Conservation (phyloP, 352 stramenopile genomes). For the Saprolegnia parasitica region DNA sequence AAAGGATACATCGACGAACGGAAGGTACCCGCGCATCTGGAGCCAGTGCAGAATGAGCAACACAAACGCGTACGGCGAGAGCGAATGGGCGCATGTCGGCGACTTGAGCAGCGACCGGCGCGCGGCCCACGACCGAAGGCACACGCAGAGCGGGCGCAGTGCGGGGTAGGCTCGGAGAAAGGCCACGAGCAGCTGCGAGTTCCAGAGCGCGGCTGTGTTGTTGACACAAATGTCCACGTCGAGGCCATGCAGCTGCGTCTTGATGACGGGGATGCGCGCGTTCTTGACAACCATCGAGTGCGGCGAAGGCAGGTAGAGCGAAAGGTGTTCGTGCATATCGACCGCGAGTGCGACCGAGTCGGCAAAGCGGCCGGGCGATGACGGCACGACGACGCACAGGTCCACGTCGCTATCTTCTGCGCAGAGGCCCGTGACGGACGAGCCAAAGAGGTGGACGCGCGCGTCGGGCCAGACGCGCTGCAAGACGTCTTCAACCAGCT, state of each 20-base stretch:
- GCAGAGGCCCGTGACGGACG: conserved; percentile 50
- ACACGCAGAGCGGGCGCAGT: background rate
- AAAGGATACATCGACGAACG: conserved; percentile 37
- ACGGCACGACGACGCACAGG: conserved; percentile 65
- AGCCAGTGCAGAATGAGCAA: conserved; percentile 68
- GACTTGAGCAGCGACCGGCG: background rate
- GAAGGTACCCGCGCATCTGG: conserved; percentile 43
- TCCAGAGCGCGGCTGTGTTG: conserved; percentile 76
- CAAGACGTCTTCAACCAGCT: conserved; percentile 42
- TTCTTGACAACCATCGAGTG: conserved; percentile 37
- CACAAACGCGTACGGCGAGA: conserved; percentile 70
- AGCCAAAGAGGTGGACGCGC: conserved; percentile 60
- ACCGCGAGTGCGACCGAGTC: conserved; percentile 45
- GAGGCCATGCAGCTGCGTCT: conserved; percentile 40
- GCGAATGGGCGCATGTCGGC: background rate
- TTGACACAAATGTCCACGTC: conserved; percentile 74
- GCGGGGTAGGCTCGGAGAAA: conserved; percentile 33
- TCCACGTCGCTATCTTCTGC: conserved; percentile 44
- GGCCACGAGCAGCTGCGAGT: conserved; percentile 53
- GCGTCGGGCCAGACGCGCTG: conserved; percentile 63
- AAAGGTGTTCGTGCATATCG: conserved; percentile 67
- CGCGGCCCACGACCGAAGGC: conserved; percentile 15
- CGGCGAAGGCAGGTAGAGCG: conserved; percentile 42
- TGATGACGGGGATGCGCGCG: conserved; percentile 68
- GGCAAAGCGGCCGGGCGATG: conserved; percentile 42